phyloP scores from a whole-genome alignment of 2,329 filamentous ascomycete species.

The Cryphonectria naterciae region DNA sequence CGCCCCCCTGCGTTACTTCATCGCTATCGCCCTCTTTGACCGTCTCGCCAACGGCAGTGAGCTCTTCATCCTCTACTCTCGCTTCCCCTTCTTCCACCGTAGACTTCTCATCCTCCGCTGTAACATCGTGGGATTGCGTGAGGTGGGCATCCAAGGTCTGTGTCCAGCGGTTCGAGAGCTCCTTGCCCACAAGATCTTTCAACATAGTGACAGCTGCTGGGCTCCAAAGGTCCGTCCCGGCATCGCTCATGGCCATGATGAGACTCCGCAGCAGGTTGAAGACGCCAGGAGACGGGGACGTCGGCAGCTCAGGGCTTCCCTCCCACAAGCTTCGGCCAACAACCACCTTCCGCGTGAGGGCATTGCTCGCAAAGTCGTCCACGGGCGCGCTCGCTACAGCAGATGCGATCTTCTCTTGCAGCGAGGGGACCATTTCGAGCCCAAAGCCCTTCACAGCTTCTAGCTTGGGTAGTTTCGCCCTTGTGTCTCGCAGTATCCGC shows the following conservation, averaged over 20 bases:
- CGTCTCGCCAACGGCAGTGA: constrained; percentile 3
- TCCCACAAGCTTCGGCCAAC: constrained; percentile 78
- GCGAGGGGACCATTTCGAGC: constrained; percentile 59
- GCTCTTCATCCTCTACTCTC: background rate
- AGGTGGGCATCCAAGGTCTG: constrained; percentile 43
- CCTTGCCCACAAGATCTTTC: constrained; percentile 59
- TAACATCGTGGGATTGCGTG: constrained; percentile 29
- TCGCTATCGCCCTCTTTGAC: constrained; percentile 26
- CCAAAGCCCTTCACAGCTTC: constrained; percentile 60
- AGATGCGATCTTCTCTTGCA: constrained; percentile 66
- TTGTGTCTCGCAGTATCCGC: constrained; percentile 74
- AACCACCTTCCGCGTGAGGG: constrained; percentile 52
- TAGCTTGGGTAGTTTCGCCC: constrained; percentile 64
- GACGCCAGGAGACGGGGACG: constrained; percentile 74
- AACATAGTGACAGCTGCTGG: constrained; percentile 64
- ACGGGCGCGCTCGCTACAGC: constrained; percentile 56
- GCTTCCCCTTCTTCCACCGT: constrained; percentile 16
- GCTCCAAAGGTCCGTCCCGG: constrained; percentile 83
- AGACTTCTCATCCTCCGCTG: constrained; percentile 26
- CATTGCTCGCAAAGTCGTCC: constrained; percentile 48
- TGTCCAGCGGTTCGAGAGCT: constrained; percentile 56
- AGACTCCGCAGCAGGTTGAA: constrained; percentile 74
- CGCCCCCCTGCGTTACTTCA: constrained; percentile 21
- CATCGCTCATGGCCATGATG: constrained; percentile 67
- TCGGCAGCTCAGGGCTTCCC: constrained; percentile 72